Conservation (phyloP, 768 basidiomycete genomes). For the Tremella fuciformis region DNA sequence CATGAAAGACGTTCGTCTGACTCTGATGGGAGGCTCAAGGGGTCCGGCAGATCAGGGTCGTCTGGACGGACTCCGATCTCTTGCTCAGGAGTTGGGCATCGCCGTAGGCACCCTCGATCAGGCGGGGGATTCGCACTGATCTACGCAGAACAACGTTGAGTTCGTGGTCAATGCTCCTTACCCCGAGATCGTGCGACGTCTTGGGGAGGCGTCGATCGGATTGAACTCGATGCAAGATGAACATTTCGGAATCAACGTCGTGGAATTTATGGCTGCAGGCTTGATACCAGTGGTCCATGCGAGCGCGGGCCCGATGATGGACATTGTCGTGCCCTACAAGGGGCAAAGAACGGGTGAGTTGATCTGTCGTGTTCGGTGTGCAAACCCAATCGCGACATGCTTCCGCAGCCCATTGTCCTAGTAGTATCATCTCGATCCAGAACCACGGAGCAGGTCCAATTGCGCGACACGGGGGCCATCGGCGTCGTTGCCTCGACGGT, state of each 20-base stretch:
- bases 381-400: no score
- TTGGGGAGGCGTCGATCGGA: slow-evolving; percentile 75
- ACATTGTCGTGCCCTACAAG: slow-evolving; percentile 80
- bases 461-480: no score
- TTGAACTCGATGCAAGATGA: slow-evolving; percentile 97
- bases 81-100: slow-evolving; percentile 65
- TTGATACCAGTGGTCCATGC: slow-evolving; percentile 88
- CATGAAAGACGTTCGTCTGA: slow-evolving; percentile 61
- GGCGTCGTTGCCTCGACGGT: no score
- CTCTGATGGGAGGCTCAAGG: slow-evolving; percentile 81
- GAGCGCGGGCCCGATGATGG: slow-evolving; percentile 84
- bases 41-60: slow-evolving; percentile 71
- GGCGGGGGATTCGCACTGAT: background rate
- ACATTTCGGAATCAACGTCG: slow-evolving; percentile 96
- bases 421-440: no score
- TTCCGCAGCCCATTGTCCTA: no score
- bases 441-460: no score
- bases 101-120: slow-evolving; percentile 56
- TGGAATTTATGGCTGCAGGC: slow-evolving; percentile 97
- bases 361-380: no score
- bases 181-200: slow-evolving; percentile 64
- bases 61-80: slow-evolving; percentile 60
- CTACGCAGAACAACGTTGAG: slow-evolving; percentile 63
- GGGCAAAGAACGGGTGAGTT: slow-evolving; percentile 65
- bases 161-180: slow-evolving; percentile 84